Evolutionary conservation across 768 basidiomycete species (phyloP), one percentile per base, ranked within the genome.

Genomic region (Tulasnella sp.): DNA sequence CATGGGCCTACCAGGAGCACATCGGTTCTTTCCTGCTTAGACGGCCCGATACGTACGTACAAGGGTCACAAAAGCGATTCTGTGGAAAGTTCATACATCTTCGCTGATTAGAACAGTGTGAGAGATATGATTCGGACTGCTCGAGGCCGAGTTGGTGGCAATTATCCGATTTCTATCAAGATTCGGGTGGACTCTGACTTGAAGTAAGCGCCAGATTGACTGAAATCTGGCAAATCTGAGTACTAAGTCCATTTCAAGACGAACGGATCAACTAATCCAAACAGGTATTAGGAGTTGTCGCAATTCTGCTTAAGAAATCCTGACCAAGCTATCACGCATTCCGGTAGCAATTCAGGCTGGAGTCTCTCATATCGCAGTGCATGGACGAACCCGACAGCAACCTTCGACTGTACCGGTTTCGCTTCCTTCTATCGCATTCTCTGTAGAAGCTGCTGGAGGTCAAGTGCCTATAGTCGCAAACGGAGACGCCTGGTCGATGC

Each of bases 141-240:
- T 5, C 80, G 82, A 39, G 81, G 77, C 62, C 76, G 83, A 5
- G 75, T 83, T 37, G 83, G 82, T 0, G 80, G 79, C 76, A 75
- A 78, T n/a, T 83, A 79, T 72, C 80, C 81, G n/a, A 80, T 85
- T 36, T 79, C 78, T 63, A 79, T 85, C 42, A 85, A 85, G 78
- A 84, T 85, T 26, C 76, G 84, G 9, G 78, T 84, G 3, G 84
- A 85, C 77, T 74, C 77, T 12, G 81, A 84, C 74, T 77, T 78
- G 5, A 76, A 78, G 80, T 80, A 74, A 63, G 79, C 75, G 35
- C 5, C 35, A 19, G 62, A 12, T n/a, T 16, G 9, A 41, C 35
- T 8, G n/a, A 29, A 3, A 14, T 7, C 42, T 59, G 3, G 29
- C 47, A 5, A 62, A 64, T 47, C 19, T 22, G 62, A 47, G 8